These are phyloP conservation scores for Solanum hybrid DNA, from an alignment of 305 asterid genomes.

Conservation along the genomic window DNA sequence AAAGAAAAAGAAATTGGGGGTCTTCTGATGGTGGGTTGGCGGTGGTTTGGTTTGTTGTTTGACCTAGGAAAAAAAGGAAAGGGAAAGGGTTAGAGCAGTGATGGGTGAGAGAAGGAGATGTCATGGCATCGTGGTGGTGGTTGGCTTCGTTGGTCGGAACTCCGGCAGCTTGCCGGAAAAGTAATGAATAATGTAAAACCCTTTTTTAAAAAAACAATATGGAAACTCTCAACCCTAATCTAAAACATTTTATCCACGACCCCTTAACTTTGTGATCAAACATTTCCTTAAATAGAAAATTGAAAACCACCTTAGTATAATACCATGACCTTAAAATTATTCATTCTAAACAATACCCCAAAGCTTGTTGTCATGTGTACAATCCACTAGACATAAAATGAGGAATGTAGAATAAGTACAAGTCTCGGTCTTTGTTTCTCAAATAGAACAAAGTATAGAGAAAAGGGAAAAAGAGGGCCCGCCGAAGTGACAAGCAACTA, in stretches of 20 bases:
- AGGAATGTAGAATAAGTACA: neutral
- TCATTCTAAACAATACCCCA: neutral
- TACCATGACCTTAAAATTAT: neutral
- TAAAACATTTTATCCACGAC: neutral
- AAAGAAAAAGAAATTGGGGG: neutral
- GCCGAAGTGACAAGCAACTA: neutral
- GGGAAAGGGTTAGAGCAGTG: neutral
- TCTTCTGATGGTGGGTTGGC: neutral
- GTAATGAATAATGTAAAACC: neutral
- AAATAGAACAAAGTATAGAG: too few relatives aligned
- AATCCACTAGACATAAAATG: neutral
- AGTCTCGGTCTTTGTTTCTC: neutral
- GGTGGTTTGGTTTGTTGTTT: neutral
- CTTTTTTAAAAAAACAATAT: neutral
- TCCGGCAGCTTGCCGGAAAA: accelerated
- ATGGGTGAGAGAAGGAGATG: neutral
- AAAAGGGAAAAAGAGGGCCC: neutral
- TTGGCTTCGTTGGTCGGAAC: neutral
- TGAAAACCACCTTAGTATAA: neutral
- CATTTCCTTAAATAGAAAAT: neutral
- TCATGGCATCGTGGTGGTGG: neutral
- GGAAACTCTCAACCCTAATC: neutral
- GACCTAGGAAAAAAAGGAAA: neutral
- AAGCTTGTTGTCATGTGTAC: neutral
- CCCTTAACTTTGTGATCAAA: neutral